These are phyloP conservation scores for Leptodontidium sp. DNA, from an alignment of 2,329 filamentous ascomycete genomes.

Conservation along the genomic window DNA sequence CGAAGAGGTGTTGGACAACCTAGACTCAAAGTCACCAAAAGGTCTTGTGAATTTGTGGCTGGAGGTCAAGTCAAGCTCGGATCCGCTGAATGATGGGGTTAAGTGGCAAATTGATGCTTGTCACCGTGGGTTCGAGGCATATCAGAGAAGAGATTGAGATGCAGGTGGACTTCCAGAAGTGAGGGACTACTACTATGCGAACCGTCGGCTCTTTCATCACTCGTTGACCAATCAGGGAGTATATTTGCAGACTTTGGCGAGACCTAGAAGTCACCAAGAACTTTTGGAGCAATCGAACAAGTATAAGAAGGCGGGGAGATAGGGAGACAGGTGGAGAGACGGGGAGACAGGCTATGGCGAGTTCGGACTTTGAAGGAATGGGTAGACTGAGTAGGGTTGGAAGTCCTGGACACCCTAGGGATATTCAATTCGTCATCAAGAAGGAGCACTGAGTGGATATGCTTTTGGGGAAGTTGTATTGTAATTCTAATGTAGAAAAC, in stretches of 20 bases:
- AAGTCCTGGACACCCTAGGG: too few relatives aligned
- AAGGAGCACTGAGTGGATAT: too few relatives aligned
- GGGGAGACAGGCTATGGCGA: background rate
- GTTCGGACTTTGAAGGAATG: too few relatives aligned
- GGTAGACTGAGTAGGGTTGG: too few relatives aligned
- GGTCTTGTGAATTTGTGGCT: background rate
- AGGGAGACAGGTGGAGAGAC: background rate
- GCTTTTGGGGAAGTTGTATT: too few relatives aligned
- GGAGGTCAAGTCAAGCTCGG: background rate
- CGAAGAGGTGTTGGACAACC: background rate
- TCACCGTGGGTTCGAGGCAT: constrained; percentile 7
- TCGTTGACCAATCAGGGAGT: background rate
- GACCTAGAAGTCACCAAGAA: background rate
- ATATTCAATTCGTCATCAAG: too few relatives aligned
- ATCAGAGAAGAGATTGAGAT: background rate
- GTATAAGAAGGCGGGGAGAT: too few relatives aligned
- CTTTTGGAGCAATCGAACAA: background rate
- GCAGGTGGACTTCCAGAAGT: background rate
- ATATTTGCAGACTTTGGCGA: background rate
- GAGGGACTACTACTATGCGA: constrained; percentile 14
- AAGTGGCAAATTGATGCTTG: constrained; percentile 11
- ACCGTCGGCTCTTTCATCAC: background rate
- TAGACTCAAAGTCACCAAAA: background rate
- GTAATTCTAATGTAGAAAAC: too few relatives aligned
- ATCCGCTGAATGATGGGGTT: background rate